These are phyloP conservation scores for Barnettozyma salicaria DNA, from an alignment of 805 yeast species.

Conservation along the genomic window DNA sequence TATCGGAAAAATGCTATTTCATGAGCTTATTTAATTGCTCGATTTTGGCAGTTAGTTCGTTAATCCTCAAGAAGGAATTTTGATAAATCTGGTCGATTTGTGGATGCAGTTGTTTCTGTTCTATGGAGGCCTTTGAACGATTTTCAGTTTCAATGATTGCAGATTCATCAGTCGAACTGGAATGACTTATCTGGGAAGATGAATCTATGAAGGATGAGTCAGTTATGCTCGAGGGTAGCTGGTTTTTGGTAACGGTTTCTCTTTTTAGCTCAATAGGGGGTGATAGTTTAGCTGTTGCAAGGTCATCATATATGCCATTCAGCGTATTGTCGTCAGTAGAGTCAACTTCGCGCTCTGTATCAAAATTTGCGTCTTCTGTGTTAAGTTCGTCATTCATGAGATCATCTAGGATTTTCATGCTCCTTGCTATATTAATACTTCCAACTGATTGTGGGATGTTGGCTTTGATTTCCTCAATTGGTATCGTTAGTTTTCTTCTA, in stretches of 20 bases:
- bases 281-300: constrained; percentile 13
- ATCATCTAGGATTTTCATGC: constrained; percentile 32
- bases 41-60: constrained; percentile 28
- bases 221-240: constrained; percentile 16
- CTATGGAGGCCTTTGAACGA: too few relatives aligned
- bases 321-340: constrained; percentile 11
- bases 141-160: neutral
- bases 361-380: constrained; percentile 4
- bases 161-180: constrained; percentile 7
- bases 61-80: constrained; percentile 48
- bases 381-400: constrained; percentile 24
- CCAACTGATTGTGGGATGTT: constrained; percentile 36
- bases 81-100: constrained; percentile 48
- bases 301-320: constrained; percentile 10
- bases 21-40: constrained; percentile 15
- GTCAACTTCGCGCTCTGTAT: constrained; percentile 9
- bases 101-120: constrained; percentile 35
- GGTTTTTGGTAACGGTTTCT: constrained; percentile 8
- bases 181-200: constrained; percentile 22
- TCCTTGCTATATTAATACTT: constrained; percentile 35
- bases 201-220: constrained; percentile 22
- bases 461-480: constrained; percentile 19
- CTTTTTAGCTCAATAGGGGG: constrained; percentile 20
- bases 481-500: constrained; percentile 11
- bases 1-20: constrained; percentile 6